These are phyloP conservation scores for Aureobasidium melanogenum DNA, from an alignment of 2,329 filamentous ascomycete genomes.

Conservation along the genomic window DNA sequence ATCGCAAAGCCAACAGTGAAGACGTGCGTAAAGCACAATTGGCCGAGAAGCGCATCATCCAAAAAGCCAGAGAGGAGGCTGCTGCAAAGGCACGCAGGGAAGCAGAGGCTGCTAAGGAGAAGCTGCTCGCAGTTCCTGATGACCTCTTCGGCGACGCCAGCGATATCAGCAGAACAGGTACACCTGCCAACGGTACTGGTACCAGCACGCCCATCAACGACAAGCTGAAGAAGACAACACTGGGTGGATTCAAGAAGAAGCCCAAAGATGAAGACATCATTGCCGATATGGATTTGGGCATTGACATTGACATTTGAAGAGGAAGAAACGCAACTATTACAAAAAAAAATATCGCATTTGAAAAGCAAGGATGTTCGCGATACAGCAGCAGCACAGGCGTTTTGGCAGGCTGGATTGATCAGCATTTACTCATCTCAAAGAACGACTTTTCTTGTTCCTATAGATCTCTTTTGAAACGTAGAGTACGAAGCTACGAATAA, in stretches of 20 bases:
- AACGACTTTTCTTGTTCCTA: not conserved
- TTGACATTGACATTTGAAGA: slow-evolving; percentile 73
- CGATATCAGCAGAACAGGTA: slow-evolving; percentile 38
- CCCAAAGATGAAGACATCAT: slow-evolving; percentile 91
- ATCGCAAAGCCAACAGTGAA: slow-evolving; percentile 76
- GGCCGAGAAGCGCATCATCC: slow-evolving; percentile 50
- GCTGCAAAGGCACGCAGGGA: slow-evolving; percentile 43
- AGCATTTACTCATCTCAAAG: no score
- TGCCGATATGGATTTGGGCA: slow-evolving; percentile 71
- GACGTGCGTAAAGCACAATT: slow-evolving; percentile 85
- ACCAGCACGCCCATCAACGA: slow-evolving; percentile 15
- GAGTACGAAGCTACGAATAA: not conserved
- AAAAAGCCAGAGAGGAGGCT: slow-evolving; percentile 44
- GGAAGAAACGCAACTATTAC: slow-evolving; percentile 9
- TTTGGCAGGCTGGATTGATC: no score
- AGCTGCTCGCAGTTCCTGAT: slow-evolving; percentile 26
- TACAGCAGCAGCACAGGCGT: not conserved
- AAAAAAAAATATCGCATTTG: not conserved
- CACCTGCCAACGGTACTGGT: slow-evolving; percentile 38
- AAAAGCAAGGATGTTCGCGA: not conserved
- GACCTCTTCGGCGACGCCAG: slow-evolving; percentile 39
- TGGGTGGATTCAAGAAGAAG: slow-evolving; percentile 48
- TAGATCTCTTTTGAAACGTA: not conserved
- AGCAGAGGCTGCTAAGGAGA: slow-evolving; percentile 20
- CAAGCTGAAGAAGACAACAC: slow-evolving; percentile 41